Conservation (phyloP, 306 rosid genomes). For the Cercis canadensis region DNA sequence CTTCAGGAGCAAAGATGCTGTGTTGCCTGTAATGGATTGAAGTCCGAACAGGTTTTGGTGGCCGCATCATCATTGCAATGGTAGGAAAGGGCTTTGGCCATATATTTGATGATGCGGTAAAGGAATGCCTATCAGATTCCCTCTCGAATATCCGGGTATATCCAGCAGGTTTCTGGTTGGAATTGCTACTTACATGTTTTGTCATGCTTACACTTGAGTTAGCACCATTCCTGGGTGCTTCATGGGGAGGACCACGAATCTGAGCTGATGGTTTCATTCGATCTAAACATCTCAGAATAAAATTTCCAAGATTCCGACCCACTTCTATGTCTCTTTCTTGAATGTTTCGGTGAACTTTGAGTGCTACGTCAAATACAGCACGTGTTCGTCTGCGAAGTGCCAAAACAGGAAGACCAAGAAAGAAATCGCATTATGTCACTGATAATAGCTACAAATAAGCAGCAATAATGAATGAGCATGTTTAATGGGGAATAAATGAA, state of each 20-base stretch:
- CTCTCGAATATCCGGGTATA: constrained; percentile 43
- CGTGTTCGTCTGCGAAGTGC: constrained; percentile 68
- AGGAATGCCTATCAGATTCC: constrained; percentile 68
- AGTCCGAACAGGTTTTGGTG: constrained; percentile 62
- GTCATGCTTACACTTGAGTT: constrained; percentile 42
- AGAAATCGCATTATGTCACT: too few relatives aligned
- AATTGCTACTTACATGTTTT: constrained; percentile 43
- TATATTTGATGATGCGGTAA: constrained; percentile 47
- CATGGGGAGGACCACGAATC: constrained; percentile 55
- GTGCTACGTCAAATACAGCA: constrained; percentile 65
- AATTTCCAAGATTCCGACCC: constrained; percentile 84
- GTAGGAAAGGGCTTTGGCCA: constrained; percentile 58
- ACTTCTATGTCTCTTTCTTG: constrained; percentile 89
- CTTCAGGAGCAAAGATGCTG: constrained; percentile 35
- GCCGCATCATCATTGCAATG: constrained; percentile 63
- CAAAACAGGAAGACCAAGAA: too few relatives aligned
- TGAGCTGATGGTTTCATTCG: constrained; percentile 84
- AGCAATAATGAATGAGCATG: too few relatives aligned
- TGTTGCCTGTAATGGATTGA: constrained; percentile 63
- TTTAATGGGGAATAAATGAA: too few relatives aligned
- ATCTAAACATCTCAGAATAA: constrained; percentile 75
- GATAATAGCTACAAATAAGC: too few relatives aligned
- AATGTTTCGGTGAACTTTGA: constrained; percentile 69
- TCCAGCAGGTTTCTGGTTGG: constrained; percentile 50
- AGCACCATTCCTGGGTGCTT: constrained; percentile 26